Evolutionary conservation across 176 grass and related monocot species (phyloP), one percentile per base, ranked within the genome.

Genomic region (Oryza glumipatula): DNA sequence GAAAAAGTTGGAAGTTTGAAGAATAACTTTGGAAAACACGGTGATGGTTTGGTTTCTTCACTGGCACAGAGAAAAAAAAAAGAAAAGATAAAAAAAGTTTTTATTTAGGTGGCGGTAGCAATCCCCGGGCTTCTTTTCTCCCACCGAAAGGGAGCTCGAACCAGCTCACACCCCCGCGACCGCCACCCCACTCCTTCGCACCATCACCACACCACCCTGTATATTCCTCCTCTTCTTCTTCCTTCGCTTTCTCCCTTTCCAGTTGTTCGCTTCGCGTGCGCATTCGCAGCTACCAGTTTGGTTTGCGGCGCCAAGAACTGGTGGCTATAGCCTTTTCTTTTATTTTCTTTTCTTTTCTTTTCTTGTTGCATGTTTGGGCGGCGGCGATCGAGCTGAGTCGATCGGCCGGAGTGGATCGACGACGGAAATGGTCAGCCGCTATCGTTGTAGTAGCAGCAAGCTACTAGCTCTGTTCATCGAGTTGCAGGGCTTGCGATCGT

Each of bases 381-480:
- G 9, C 41, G 69, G 14, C 80, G 75, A 67, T 68, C 78, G 26
- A 68, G 10, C 78, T 68, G 10, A 80, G 77, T 4, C 14, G 15
- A 3, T 35, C 43, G 2, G 32, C 64, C 67, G 77, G 77, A 68
- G 64, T 80, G 30, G 30, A 32, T 32, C 30, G 30, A 32, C 2
- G 28, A 4, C 58, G 65, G 33, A 1, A 1, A 80, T 68, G 78
- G 78, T 80, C 77, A 67, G 64, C 0, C 63, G 24, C 14, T 44
- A 65, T 0, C 30, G 30, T 32, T 32, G 30, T 32, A 32, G 30
- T 32, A 32, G 30, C 3, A 67, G 26, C 17, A 6, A 6, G 4
- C 16, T n/a, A 44, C 43, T 43, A 43, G 38, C 30, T 32, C 30
- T 32, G 30, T 41, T 41, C 39, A 41, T 41, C 39, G 39, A 41